These are phyloP conservation scores for Spizellomyces sp. DNA, from an alignment of 192 early-diverging fungal genomes.

Conservation along the genomic window DNA sequence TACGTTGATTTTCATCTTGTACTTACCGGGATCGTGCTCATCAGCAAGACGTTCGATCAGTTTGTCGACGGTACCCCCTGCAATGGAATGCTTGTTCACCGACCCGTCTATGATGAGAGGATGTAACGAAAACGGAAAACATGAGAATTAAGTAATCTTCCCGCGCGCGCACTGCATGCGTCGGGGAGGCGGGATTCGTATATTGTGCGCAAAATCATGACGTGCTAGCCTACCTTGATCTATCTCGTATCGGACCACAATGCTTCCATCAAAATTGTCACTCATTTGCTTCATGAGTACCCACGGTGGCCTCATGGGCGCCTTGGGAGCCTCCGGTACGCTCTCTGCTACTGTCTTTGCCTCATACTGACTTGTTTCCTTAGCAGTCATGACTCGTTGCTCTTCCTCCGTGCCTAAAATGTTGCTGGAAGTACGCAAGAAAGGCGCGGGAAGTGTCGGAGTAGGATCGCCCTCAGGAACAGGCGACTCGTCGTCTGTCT, in stretches of 20 bases:
- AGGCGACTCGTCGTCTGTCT: background rate
- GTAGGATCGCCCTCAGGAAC: background rate
- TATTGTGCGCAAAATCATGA: background rate
- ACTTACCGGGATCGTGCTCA: slow-evolving; percentile 15
- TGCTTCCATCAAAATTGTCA: background rate
- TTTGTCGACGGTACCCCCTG: slow-evolving; percentile 22
- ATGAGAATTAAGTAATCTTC: background rate
- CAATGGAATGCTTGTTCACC: slow-evolving; percentile 10
- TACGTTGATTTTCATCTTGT: background rate
- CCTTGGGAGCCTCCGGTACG: no score
- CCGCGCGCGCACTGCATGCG: no score
- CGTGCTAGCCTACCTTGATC: background rate
- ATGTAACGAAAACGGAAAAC: background rate
- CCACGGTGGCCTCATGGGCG: background rate
- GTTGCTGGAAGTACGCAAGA: background rate
- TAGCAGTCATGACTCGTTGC: background rate
- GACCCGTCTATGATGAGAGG: background rate
- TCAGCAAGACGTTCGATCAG: slow-evolving; percentile 34
- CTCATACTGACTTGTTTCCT: background rate
- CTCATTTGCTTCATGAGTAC: background rate
- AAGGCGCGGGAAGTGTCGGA: background rate
- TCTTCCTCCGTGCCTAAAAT: background rate
- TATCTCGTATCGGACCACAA: background rate
- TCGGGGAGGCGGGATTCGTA: no score
- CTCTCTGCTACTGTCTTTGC: no score